phyloP scores from a whole-genome alignment of 164 flowering plant species.

The Warburgia ugandensis region DNA sequence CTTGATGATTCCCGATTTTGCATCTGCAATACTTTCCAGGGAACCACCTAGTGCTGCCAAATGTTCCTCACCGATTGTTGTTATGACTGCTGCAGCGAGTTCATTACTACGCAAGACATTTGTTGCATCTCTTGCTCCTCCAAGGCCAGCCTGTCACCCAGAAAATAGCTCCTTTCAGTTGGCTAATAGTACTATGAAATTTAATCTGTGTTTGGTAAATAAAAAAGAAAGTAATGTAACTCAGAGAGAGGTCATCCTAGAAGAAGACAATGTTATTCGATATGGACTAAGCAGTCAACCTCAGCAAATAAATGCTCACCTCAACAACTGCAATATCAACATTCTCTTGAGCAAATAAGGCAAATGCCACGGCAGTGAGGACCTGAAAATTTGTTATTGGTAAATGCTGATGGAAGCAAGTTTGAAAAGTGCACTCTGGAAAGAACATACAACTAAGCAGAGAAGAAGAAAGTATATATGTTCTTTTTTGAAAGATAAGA shows the following conservation, averaged over 20 bases:
- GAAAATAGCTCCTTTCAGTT: neutral
- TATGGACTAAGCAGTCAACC: neutral
- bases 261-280: neutral
- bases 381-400: conserved; percentile 43
- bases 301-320: conserved; percentile 31
- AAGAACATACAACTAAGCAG: too few relatives aligned
- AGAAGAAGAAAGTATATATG: too few relatives aligned
- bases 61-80: conserved; percentile 87
- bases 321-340: conserved; percentile 89
- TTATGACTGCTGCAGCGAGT: conserved; percentile 70
- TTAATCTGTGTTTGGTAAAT: too few relatives aligned
- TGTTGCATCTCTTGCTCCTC: conserved; percentile 98
- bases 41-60: conserved; percentile 93
- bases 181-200: neutral
- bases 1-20: conserved; percentile 92
- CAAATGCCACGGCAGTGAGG: conserved; percentile 79
- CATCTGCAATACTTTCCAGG: conserved; percentile 82
- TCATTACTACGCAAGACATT: conserved; percentile 55
- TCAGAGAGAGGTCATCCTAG: neutral
- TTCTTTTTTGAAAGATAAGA: too few relatives aligned
- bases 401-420: neutral
- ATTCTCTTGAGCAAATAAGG: conserved; percentile 64
- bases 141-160: conserved; percentile 71
- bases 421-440: neutral
- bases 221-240: neutral